These are phyloP conservation scores for Linnemannia schmuckeri DNA, from an alignment of 192 early-diverging fungal species.

Conservation along the genomic window DNA sequence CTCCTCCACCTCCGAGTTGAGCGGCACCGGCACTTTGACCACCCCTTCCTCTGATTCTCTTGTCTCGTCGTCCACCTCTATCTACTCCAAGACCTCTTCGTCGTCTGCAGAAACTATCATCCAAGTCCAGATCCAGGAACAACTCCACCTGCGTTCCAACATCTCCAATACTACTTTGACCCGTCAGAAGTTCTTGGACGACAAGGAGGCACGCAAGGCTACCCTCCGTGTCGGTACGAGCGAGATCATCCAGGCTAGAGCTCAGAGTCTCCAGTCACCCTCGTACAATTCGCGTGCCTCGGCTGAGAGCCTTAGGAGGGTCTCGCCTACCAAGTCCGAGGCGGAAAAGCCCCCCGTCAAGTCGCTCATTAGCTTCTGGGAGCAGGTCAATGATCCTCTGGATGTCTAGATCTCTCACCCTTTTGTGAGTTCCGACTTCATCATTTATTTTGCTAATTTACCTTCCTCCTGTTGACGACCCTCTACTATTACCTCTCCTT, in stretches of 20 bases:
- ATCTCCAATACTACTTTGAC: constrained; percentile 7
- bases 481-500: not conserved
- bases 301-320: not conserved
- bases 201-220: constrained; percentile 40
- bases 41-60: not conserved
- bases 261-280: constrained; percentile 35
- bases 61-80: constrained; percentile 18
- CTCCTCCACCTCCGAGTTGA: constrained; percentile 30
- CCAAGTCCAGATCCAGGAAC: not conserved
- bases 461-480: not conserved
- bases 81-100: constrained; percentile 18
- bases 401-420: constrained; percentile 9
- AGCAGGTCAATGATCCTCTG: constrained; percentile 39
- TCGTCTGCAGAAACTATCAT: constrained; percentile 11
- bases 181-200: constrained; percentile 28
- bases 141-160: not conserved
- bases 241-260: constrained; percentile 24
- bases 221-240: constrained; percentile 26
- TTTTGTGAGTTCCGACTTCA: not conserved
- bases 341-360: constrained; percentile 34
- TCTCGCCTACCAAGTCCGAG: not conserved
- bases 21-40: constrained; percentile 20
- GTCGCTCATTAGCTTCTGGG: constrained; percentile 52
- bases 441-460: not conserved
- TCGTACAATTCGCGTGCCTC: not conserved